These are phyloP conservation scores for Solanum ossicruentum DNA, from an alignment of 257 asterid species.

Conservation along the genomic window DNA sequence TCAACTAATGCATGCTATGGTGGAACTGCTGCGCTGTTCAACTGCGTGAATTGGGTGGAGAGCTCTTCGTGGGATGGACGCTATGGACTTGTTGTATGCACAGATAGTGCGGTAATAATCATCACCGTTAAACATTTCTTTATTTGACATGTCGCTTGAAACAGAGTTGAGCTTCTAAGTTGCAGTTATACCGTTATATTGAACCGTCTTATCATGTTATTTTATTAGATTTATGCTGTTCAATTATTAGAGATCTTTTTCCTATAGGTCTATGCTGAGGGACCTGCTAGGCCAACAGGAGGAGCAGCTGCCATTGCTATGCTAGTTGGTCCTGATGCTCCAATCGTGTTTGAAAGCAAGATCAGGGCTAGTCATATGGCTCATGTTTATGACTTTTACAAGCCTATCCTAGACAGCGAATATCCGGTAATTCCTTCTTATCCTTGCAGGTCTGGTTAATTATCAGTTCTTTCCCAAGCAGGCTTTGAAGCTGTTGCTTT, in stretches of 20 bases:
- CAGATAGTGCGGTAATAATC: conserved; percentile 91
- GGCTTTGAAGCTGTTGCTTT: neutral
- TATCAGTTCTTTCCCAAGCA: neutral
- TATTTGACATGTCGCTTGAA: neutral
- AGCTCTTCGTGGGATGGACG: conserved; percentile 99
- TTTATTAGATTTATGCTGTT: neutral
- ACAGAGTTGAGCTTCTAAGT: neutral
- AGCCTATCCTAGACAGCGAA: conserved; percentile 98
- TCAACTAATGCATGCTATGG: conserved; percentile 98
- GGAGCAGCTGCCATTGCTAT: conserved; percentile 99
- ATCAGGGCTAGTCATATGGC: conserved; percentile 95
- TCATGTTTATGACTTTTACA: conserved; percentile 94
- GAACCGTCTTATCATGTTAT: neutral
- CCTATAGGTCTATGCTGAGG: conserved; percentile 94
- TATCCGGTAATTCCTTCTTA: conserved; percentile 66
- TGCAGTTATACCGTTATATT: neutral
- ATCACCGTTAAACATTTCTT: neutral
- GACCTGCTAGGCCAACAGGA: conserved; percentile 99
- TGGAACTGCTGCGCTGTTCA: conserved; percentile 92
- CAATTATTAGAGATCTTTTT: neutral
- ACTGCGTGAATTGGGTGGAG: conserved; percentile 98
- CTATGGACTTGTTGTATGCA: conserved; percentile 97
- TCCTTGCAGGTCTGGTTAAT: neutral
- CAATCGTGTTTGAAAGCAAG: conserved; percentile 90
- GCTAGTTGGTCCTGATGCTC: conserved; percentile 98